Evolutionary conservation across 1,284 basidiomycete species (phyloP), one percentile per base, ranked within the genome.

Genomic region (Fomitopsis pinicola): DNA sequence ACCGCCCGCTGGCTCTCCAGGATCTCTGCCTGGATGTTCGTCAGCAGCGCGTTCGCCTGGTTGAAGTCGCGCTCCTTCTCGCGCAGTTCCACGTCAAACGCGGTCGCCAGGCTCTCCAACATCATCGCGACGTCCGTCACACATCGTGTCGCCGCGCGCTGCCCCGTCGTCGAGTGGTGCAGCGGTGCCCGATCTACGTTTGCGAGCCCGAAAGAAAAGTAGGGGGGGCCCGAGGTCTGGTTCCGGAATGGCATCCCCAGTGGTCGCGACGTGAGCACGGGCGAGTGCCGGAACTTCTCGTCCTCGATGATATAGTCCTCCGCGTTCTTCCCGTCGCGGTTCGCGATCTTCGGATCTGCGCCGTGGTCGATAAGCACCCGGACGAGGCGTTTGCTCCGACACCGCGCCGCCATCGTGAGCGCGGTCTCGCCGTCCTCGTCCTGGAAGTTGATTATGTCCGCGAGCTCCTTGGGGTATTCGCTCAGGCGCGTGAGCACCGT

Each of bases 241-340:
- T 86, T 87, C 53, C 89, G 82, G 72, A 84, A 88, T 7, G 88
- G 85, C 86, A 89, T 87, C 28, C 82, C 74, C 22, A 80, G 70
- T 35, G 80, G 75, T 55, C 89, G 83, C 9, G 89, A 86, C n/a
- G 84, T 80, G 12, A 91, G 86, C 0, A 85, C 82, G 9, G 95
- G 95, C 7, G 94, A 97, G 0, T 93, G 92, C 36, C 97, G 86
- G 80, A 98, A 98, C 42, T 96, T 88, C 74, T 98, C 97, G 73
- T 99, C 97, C 73, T 99, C 97, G 42, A 99, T 83, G 65, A 99
- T 99, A 72, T 99, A 99, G 74, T 99, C 97, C 76, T 99, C 97
- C 9, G 97, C 94, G 64, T 90, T 96, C 80, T 98, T 98, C 62
- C 95, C 94, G 71, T 99, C 97, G 63, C 90, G 86, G 74, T 99